Percentiles rank a stretch among this genome's conserved stretches.
phyloP scores from a whole-genome alignment of 805 yeast genomes.

The Starmerella asiatica region DNA sequence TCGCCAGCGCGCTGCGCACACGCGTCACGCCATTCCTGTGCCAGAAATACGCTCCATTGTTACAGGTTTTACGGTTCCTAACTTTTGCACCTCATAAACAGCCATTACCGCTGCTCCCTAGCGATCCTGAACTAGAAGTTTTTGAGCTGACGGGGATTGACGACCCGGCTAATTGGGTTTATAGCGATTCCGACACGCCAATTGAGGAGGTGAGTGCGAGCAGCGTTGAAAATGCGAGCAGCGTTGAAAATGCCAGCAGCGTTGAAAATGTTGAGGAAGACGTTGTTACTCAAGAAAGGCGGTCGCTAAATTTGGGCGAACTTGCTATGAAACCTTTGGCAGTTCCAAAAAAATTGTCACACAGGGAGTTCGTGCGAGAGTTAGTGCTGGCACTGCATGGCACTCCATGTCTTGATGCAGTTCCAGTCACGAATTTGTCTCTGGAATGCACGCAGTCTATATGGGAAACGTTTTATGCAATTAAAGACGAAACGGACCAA shows the following conservation, averaged over 20 bases:
- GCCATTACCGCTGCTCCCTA: no score
- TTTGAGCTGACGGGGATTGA: no score
- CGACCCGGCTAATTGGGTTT: no score
- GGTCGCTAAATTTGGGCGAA: not conserved
- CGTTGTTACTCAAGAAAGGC: not conserved
- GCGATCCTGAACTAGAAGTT: no score
- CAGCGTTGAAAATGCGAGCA: no score
- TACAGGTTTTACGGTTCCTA: slow-evolving; percentile 18
- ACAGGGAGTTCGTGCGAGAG: slow-evolving; percentile 3
- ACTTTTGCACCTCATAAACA: not conserved
- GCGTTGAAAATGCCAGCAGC: no score
- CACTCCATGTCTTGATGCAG: not conserved
- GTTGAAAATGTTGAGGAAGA: no score
- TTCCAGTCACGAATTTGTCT: not conserved
- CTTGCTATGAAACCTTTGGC: not conserved
- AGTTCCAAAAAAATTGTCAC: no score
- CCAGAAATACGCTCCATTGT: slow-evolving; percentile 14
- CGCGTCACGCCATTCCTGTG: slow-evolving; percentile 18
- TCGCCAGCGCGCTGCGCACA: slow-evolving; percentile 20
- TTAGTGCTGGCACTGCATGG: not conserved
- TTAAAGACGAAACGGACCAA: not conserved
- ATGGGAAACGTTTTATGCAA: not conserved
- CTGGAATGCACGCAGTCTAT: not conserved
- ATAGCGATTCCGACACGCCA: no score
- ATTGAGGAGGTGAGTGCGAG: no score